Conservation (phyloP, 495 filamentous ascomycete species). For the Penicillium alfredii region DNA sequence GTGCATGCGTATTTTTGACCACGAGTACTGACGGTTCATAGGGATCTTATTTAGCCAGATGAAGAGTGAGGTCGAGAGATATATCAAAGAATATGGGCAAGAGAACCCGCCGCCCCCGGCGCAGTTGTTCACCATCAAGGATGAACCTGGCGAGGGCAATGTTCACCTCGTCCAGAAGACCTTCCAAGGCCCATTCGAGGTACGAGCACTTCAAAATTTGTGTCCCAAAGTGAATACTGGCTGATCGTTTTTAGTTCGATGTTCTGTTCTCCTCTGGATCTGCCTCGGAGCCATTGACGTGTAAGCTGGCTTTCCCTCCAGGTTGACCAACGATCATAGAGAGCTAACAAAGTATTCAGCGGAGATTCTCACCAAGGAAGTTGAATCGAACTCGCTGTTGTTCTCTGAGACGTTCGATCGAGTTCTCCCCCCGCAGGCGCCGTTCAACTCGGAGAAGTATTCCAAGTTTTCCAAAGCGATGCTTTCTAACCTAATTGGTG, state of each 20-base stretch:
- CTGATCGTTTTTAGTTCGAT: constrained; percentile 60
- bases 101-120: constrained; percentile 72
- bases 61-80: constrained; percentile 66
- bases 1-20: not conserved
- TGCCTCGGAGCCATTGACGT: constrained; percentile 51
- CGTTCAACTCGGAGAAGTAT: constrained; percentile 69
- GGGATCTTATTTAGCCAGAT: constrained; percentile 67
- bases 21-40: constrained; percentile 17
- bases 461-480: constrained; percentile 77
- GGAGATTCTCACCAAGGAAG: constrained; percentile 61
- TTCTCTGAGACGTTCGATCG: constrained; percentile 72
- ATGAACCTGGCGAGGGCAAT: constrained; percentile 68
- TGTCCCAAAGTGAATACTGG: not conserved
- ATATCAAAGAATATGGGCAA: constrained; percentile 63
- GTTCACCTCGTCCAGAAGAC: constrained; percentile 87
- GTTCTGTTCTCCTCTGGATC: constrained; percentile 83
- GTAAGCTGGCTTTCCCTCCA: constrained; percentile 29
- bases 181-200: constrained; percentile 82
- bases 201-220: too few species aligned
- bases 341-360: constrained; percentile 44
- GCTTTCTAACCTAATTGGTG: constrained; percentile 90
- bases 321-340: not conserved
- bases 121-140: constrained; percentile 74
- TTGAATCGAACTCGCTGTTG: constrained; percentile 54
- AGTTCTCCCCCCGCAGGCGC: constrained; percentile 66